Evolutionary conservation across 257 asterid species (phyloP), one percentile per base, ranked within the genome.

Genomic region (Solanum commersonii): DNA sequence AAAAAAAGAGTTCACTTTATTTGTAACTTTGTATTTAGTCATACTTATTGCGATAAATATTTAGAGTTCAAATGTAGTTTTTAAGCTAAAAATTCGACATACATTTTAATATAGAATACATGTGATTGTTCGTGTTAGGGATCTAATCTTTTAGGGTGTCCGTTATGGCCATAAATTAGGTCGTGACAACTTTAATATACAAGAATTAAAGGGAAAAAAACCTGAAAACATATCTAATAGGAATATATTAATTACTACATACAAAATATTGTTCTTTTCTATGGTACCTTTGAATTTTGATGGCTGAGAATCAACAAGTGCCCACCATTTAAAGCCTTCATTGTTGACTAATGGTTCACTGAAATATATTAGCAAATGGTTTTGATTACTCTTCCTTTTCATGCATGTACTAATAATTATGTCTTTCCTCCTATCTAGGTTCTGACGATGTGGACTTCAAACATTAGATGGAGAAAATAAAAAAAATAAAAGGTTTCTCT

Each of bases 271-370:
- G 33, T 37, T 38, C 33, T 15, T 37, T 35, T n/a, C 31, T 25
- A 79, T 44, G 67, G 67, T 44, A 79, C 14, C 37, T 79, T 27
- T 52, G 63, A 16, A 16, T 16, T 52, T 52, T 79, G 67, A 79
- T 44, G 85, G 67, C 40, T 27, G 67, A 79, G 85, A 79, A 44
- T 79, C 63, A 79, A 79, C 16, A 44, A 44, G 65, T 44, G 27
- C 85, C 85, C 85, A 79, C 67, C 85, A 27, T 79, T 79, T 79
- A 79, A 44, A 44, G 85, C 85, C 85, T 79, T 79, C 67, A 44
- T 79, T 79, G 25, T 79, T 79, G 67, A 79, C 85, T 44, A 33
- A 33, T 44, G 18, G 27, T 16, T 44, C 13, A 16, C 25, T 44
- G 11, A 44, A 40, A 37, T 40, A 63, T 63, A 63, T 63, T 79